Base-by-base conservation (phyloP, 2,329 filamentous ascomycete species). In the Aspergillus candidus region DNA sequence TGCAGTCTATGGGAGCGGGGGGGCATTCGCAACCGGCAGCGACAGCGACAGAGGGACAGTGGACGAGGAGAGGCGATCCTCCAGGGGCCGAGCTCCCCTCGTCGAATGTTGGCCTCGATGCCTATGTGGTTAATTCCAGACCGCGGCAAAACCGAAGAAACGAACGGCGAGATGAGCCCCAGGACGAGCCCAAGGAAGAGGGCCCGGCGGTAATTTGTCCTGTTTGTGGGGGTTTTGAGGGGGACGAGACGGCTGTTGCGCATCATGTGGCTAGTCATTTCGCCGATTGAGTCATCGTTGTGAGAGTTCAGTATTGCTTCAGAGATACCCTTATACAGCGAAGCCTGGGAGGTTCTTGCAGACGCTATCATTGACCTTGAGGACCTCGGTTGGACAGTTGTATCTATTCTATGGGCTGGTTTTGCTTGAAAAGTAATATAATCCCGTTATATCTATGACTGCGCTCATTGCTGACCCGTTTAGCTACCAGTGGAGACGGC, bases 1-100 rank as follows among this genome's bases (percentile, higher is more conserved):
- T 91, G 22, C 86, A 90, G 64, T 52, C 50, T 12, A 46, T 56
- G 38, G 30, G 29, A 6, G 43, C 7, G 5, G 45, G 41, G 27
- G 17, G 41, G 35, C 22, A n/a, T 30, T 15, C 12, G 33, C 13
- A 22, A 39, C 22, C 22, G 22, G 22, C 22, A 27, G 22, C 22
- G 22, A 27, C 22, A 27, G 22, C 22, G 22, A 27, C 22, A 27
- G 22, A 27, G 22, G 22, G 37, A 27, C 6, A 12, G 22, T 33
- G 4, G 32, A n/a, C 32, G 31, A 29, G 15, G 13, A 35, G 38
- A n/a, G 31, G 11, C 15, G 34, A 14, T 1, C 35, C 44, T 31
- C 22, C 6, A 8, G 46, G 32, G 27, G 13, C 32, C 4, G 41
- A 12, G 14, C 27, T 34, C 31, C 48, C 45, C 4, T 42, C 33